Evolutionary conservation across 345 rosid genomes (phyloP).

Genomic region (Rhodamnia rubescens): DNA sequence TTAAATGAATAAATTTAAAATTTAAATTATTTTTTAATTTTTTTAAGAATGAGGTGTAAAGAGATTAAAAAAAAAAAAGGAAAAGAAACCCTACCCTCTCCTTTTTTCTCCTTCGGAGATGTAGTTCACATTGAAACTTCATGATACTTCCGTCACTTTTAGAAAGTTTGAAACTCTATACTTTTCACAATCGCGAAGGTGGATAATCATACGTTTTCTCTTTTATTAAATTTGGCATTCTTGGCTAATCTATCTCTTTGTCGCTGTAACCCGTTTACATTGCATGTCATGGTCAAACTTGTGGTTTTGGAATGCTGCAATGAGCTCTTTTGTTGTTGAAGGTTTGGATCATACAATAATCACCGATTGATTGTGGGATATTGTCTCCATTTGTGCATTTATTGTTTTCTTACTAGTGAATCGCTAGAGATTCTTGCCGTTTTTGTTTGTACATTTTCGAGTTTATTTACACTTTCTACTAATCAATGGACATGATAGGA

Average conservation of each 20-base stretch:
- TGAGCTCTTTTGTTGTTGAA: neutral
- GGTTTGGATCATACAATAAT: neutral
- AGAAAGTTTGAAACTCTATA: neutral
- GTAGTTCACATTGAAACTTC: neutral
- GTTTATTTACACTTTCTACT: neutral
- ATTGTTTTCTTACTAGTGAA: neutral
- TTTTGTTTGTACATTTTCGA: neutral
- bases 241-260: rapidly evolving
- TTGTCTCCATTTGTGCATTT: neutral
- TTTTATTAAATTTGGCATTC: neutral
- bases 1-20: neutral
- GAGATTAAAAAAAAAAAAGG: neutral
- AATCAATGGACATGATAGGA: neutral
- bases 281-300: neutral
- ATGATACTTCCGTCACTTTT: rapidly evolving
- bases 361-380: neutral
- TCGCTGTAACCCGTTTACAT: neutral
- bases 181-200: rapidly evolving
- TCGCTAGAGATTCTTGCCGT: neutral
- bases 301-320: neutral
- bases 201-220: rapidly evolving
- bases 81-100: neutral
- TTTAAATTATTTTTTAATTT: neutral
- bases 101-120: neutral
- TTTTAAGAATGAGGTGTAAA: neutral